A percentile compares a stretch with the other conserved stretches of the same genome.
phyloP scores from a whole-genome alignment of 768 basidiomycete species.

The Hortiboletus flavorubellus region DNA sequence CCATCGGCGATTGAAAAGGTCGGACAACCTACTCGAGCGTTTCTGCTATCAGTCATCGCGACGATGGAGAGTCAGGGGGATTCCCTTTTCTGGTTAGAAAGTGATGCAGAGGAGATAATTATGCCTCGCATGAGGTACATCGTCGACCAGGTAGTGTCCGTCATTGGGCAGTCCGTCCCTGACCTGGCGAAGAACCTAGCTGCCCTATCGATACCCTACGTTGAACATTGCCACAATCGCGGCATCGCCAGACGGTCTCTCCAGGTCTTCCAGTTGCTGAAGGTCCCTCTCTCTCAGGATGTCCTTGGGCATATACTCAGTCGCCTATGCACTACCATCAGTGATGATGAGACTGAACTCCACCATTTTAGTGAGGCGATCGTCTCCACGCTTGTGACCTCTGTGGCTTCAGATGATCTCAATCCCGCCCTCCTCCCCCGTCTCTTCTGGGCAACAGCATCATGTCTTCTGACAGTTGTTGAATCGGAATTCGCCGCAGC shows the following conservation, averaged over 20 bases:
- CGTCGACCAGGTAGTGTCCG: slow-evolving; percentile 58
- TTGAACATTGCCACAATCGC: slow-evolving; percentile 83
- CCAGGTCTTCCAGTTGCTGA: slow-evolving; percentile 83
- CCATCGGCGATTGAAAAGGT: slow-evolving; percentile 65
- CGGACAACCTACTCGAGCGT: slow-evolving; percentile 41
- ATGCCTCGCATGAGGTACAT: slow-evolving; percentile 68
- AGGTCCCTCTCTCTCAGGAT: slow-evolving; percentile 63
- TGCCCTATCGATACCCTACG: slow-evolving; percentile 76
- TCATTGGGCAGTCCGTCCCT: slow-evolving; percentile 69
- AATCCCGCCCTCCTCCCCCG: slow-evolving; percentile 68
- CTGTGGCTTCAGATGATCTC: slow-evolving; percentile 54
- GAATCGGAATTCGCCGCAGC: slow-evolving; percentile 75
- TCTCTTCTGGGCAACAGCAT: slow-evolving; percentile 83
- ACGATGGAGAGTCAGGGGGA: slow-evolving; percentile 59
- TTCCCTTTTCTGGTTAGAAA: slow-evolving; percentile 67
- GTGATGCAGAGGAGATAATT: slow-evolving; percentile 51
- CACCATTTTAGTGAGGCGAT: slow-evolving; percentile 84
- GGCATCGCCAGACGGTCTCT: slow-evolving; percentile 84
- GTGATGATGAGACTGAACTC: slow-evolving; percentile 70
- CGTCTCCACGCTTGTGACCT: slow-evolving; percentile 65
- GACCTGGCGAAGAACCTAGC: slow-evolving; percentile 76
- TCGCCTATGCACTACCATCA: slow-evolving; percentile 79
- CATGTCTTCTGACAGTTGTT: slow-evolving; percentile 78
- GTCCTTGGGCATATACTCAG: slow-evolving; percentile 80
- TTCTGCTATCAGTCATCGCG: slow-evolving; percentile 49